Percentiles rank a stretch among this genome's conserved stretches.
Evolutionary conservation across 2,329 filamentous ascomycete genomes (phyloP).

Genomic region (Pleochaeta shiraiana): DNA sequence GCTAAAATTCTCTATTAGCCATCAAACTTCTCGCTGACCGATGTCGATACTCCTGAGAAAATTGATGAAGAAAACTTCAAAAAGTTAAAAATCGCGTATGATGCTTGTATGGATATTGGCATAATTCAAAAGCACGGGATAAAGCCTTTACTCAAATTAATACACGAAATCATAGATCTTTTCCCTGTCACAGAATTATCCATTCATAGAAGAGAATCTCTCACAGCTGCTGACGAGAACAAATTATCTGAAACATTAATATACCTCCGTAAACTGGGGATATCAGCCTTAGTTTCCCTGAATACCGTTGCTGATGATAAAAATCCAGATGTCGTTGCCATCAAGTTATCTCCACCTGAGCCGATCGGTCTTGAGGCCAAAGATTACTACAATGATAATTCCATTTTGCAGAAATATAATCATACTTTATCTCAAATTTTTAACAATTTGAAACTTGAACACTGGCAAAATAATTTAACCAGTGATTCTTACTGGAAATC

Average conservation of each 20-base stretch:
- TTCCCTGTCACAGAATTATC: slow-evolving; percentile 20
- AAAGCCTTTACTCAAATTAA: slow-evolving; percentile 31
- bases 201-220: slow-evolving; percentile 4
- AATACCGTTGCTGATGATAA: slow-evolving; percentile 19
- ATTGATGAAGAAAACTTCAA: slow-evolving; percentile 40
- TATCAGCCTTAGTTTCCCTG: slow-evolving; percentile 19
- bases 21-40: too few species aligned
- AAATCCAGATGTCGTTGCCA: slow-evolving; percentile 30
- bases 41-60: slow-evolving; percentile 19
- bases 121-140: slow-evolving; percentile 31
- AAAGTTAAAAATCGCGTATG: slow-evolving; percentile 40
- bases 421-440: slow-evolving; percentile 19
- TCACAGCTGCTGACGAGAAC: slow-evolving; percentile 15
- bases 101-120: slow-evolving; percentile 42
- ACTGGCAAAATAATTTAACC: slow-evolving; percentile 8
- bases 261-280: slow-evolving; percentile 25
- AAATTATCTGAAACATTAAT: slow-evolving; percentile 25
- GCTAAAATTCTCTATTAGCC: too few species aligned
- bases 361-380: slow-evolving; percentile 37
- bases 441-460: slow-evolving; percentile 10
- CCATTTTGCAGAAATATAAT: slow-evolving; percentile 30
- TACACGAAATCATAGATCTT: slow-evolving; percentile 28
- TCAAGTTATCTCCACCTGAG: slow-evolving; percentile 24
- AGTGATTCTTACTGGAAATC: slow-evolving; percentile 7
- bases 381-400: slow-evolving; percentile 34